Evolutionary conservation across 306 rosid genomes (phyloP).

Genomic region (Herpetospermum pedunculosum): DNA sequence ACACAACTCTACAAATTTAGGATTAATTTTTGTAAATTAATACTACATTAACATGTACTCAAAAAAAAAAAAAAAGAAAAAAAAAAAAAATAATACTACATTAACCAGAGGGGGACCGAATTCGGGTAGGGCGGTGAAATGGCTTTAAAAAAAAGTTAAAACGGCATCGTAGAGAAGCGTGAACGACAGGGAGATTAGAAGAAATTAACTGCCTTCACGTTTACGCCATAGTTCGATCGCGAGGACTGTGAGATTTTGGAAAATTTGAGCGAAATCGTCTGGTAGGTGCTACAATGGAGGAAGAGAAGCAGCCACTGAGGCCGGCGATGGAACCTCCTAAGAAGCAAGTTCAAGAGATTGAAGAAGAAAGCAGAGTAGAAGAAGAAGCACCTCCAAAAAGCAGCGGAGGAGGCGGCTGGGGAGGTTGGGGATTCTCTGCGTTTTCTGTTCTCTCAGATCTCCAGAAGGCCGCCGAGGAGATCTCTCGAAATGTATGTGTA

Average conservation of each 20-base stretch:
- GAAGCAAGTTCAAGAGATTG: conserved; percentile 12
- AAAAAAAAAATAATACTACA: too few relatives aligned
- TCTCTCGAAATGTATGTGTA: conserved; percentile 75
- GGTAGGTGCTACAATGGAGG: conserved; percentile 37
- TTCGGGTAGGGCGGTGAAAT: background rate
- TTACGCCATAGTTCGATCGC: background rate
- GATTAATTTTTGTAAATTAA: too few relatives aligned
- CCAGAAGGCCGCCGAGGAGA: conserved; percentile 89
- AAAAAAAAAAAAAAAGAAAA: too few relatives aligned
- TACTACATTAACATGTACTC: too few relatives aligned
- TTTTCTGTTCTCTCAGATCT: conserved; percentile 68
- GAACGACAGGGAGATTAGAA: background rate
- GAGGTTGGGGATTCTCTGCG: conserved; percentile 80
- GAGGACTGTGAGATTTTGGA: background rate
- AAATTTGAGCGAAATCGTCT: background rate
- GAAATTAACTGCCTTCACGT: conserved; percentile 4
- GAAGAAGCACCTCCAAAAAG: conserved; percentile 12
- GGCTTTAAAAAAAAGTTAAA: background rate
- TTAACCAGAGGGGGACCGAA: background rate
- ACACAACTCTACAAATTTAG: too few relatives aligned
- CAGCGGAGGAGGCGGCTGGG: conserved; percentile 40
- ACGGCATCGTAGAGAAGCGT: background rate
- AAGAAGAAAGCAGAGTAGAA: conserved; percentile 1
- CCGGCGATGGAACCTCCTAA: conserved; percentile 22
- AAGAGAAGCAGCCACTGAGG: conserved; percentile 35